Evolutionary conservation across 139 green algal species (phyloP).

Genomic region (Chlamydomonas schloesseri): DNA sequence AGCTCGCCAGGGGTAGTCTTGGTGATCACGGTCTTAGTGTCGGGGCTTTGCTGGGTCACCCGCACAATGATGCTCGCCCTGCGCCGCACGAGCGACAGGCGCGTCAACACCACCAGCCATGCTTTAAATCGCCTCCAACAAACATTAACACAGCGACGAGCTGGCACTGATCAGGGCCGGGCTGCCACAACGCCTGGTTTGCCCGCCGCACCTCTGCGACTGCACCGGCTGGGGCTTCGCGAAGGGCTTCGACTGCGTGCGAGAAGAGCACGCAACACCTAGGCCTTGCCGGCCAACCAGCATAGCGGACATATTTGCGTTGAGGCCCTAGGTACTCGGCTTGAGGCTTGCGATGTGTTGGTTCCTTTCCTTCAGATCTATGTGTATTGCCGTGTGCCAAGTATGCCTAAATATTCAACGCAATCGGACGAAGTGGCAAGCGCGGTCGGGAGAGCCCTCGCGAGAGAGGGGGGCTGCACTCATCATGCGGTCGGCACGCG

Average conservation of each 20-base stretch:
- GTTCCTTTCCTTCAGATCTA: no score
- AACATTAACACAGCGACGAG: not conserved
- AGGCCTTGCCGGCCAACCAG: slow-evolving; percentile 22
- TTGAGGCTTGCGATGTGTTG: no score
- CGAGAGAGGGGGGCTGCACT: no score
- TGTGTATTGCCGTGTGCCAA: no score
- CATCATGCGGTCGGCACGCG: no score
- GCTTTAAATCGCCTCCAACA: not conserved
- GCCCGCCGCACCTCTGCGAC: slow-evolving; percentile 28
- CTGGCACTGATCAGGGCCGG: no score
- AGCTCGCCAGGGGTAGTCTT: slow-evolving; percentile 64
- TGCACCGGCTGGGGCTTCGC: slow-evolving; percentile 6
- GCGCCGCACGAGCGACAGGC: not conserved
- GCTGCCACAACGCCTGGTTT: not conserved
- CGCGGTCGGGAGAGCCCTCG: no score
- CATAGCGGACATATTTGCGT: no score
- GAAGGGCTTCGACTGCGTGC: not conserved
- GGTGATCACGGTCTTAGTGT: slow-evolving; percentile 62
- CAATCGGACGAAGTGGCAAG: no score
- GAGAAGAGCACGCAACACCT: not conserved
- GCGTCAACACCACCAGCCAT: not conserved
- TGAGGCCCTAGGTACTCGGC: no score
- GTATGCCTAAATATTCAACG: no score
- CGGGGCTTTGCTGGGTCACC: slow-evolving; percentile 16
- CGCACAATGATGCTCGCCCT: slow-evolving; percentile 18